Conservation (phyloP, 2,329 filamentous ascomycete species). For the Stachybotrys chlorohalonatus region DNA sequence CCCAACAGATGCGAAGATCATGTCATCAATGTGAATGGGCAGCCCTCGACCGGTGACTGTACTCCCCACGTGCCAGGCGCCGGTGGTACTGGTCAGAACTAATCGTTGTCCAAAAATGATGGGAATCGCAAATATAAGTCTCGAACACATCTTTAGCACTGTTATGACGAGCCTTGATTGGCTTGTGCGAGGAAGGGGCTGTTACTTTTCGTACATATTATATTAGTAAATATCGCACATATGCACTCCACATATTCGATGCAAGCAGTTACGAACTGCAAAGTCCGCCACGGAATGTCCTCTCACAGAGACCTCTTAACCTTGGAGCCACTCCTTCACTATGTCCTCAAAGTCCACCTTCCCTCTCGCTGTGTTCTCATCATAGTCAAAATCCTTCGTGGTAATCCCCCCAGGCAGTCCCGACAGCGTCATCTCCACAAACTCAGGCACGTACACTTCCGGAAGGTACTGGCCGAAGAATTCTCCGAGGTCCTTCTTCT, state of each 20-base stretch:
- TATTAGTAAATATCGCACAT: too few relatives aligned
- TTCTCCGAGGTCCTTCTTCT: constrained; percentile 10
- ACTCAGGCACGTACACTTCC: constrained; percentile 10
- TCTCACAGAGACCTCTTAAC: not conserved
- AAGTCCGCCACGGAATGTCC: too few relatives aligned
- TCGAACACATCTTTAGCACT: not conserved
- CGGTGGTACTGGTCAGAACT: not conserved
- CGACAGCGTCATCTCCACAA: constrained; percentile 18
- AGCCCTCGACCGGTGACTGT: not conserved
- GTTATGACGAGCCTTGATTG: not conserved
- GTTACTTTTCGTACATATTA: too few relatives aligned
- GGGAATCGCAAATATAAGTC: not conserved
- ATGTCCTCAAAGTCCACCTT: constrained; percentile 14
- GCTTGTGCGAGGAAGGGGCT: too few relatives aligned
- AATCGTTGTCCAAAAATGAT: not conserved
- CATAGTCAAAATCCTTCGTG: constrained; percentile 11
- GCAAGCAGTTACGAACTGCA: too few relatives aligned
- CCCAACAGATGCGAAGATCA: not conserved
- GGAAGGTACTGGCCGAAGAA: constrained; percentile 15
- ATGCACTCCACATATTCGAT: too few relatives aligned
- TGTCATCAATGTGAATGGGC: not conserved
- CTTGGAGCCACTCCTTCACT: constrained; percentile 2
- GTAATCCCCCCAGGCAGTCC: constrained; percentile 15
- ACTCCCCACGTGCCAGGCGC: not conserved
- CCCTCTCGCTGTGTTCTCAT: constrained; percentile 13